Evolutionary conservation across 2,329 filamentous ascomycete genomes (phyloP), one percentile per base, ranked within the genome.

Genomic region (Fusarium phyllophilum): DNA sequence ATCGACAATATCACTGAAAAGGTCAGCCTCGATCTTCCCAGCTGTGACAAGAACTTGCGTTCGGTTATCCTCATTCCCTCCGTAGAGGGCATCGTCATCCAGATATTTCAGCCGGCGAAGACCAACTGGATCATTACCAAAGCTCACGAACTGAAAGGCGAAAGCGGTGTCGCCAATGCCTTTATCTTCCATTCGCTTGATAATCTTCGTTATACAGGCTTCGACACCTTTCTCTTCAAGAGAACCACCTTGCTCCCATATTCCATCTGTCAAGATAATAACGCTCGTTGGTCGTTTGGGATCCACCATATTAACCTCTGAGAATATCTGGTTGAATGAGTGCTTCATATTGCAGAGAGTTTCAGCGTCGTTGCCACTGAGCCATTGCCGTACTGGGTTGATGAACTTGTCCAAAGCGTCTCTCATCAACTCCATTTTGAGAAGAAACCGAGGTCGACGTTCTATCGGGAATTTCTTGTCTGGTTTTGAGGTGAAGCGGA

Each of bases 101-200:
- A 74, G 59, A 45, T 71, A 71, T 22, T 2, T 34, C 13, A 74
- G 41, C 6, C 70, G 66, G 5, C 14, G 2, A 3, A 58, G 49
- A 8, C 70, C 71, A 29, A 38, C n/a, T 14, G n/a, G 29, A 26
- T 71, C 39, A 6, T 68, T 41, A 2, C 70, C 72, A 22, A 73
- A 74, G 11, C 66, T 73, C 14, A 74, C 57, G 20, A 74, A 74
- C 15, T 74, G 72, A 6, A 74, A 65, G 5, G 39, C 36, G 4
- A 74, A 66, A 2, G 38, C 41, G 1, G 70, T 71, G 7, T 60
- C 48, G 0, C 22, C 29, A 13, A 73, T 36, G 0, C 34, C 20
- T 5, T 31, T 62, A 0, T 45, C 7, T 2, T 46, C 26, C 66
- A 70, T 73, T 3, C 18, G 48, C 3, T 7, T 49, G 4, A 71